Evolutionary conservation across 2,329 filamentous ascomycete species (phyloP).

Genomic region (Nigrospora osmanthi): DNA sequence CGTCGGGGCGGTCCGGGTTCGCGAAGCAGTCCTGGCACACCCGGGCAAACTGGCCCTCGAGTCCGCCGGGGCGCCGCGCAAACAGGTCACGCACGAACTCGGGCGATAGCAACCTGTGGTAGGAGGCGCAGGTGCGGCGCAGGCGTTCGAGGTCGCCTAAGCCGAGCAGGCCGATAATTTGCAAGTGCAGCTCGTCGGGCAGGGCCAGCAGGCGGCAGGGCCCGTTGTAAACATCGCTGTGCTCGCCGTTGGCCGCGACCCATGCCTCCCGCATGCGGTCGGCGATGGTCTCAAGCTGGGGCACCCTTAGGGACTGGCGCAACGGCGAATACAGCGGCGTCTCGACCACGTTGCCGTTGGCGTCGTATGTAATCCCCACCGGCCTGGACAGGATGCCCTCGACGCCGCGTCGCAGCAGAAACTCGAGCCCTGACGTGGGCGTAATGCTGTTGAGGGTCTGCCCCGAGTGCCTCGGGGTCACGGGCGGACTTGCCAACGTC

Average conservation of each 20-base stretch:
- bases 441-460: conserved; percentile 2
- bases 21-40: conserved; percentile 32
- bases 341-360: conserved; percentile 1
- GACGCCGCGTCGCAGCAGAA: conserved; percentile 4
- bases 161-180: conserved; percentile 29
- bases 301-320: not conserved
- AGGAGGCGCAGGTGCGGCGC: conserved; percentile 29
- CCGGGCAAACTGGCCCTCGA: conserved; percentile 21
- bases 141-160: conserved; percentile 35
- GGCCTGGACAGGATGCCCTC: not conserved
- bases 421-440: conserved; percentile 4
- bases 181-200: conserved; percentile 32
- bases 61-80: conserved; percentile 17
- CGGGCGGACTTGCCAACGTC: no score
- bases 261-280: conserved; percentile 5
- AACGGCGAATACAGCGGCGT: conserved; percentile 2
- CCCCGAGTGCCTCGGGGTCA: no score
- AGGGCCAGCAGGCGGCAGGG: conserved; percentile 22
- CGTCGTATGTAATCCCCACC: not conserved
- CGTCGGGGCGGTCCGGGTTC: conserved; percentile 14
- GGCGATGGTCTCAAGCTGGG: conserved; percentile 4
- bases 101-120: conserved; percentile 25
- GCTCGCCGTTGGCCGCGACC: not conserved
- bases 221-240: not conserved
- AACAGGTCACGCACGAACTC: conserved; percentile 26